Evolutionary conservation across 306 rosid species (phyloP).

Genomic region (Malus asiatica): DNA sequence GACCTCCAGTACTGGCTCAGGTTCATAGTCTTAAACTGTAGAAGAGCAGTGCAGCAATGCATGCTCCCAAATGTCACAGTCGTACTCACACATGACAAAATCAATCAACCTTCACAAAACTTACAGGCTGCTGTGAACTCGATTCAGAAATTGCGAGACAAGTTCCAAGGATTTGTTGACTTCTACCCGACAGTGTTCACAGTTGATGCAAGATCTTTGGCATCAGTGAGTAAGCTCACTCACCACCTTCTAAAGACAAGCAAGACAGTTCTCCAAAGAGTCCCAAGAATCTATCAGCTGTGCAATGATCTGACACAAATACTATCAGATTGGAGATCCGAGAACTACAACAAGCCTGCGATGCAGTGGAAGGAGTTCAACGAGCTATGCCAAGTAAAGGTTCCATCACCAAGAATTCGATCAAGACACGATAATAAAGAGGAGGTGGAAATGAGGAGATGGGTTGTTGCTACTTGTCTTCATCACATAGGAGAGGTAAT

Average conservation of each 20-base stretch:
- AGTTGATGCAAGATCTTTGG: constrained; percentile 85
- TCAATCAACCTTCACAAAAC: constrained; percentile 60
- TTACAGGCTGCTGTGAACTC: constrained; percentile 55
- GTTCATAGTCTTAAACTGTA: constrained; percentile 86
- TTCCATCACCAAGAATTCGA: constrained; percentile 55
- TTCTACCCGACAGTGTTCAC: constrained; percentile 82
- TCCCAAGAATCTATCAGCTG: constrained; percentile 81
- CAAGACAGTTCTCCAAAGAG: constrained; percentile 83
- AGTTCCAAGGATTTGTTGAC: constrained; percentile 87
- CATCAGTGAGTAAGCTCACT: constrained; percentile 74
- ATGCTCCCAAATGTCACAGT: constrained; percentile 76
- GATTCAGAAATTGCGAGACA: constrained; percentile 69
- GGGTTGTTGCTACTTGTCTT: constrained; percentile 70
- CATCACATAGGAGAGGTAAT: constrained; percentile 86
- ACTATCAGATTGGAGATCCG: constrained; percentile 81
- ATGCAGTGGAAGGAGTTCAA: constrained; percentile 91
- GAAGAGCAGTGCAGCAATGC: constrained; percentile 77
- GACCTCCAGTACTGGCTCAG: constrained; percentile 94
- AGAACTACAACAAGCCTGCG: constrained; percentile 87
- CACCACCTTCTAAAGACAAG: constrained; percentile 65
- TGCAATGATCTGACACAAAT: constrained; percentile 76
- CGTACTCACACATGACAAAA: constrained; percentile 82
- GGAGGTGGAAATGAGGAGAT: constrained; percentile 59
- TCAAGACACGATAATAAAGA: constrained; percentile 70
- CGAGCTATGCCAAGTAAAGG: constrained; percentile 76